These are phyloP conservation scores for Colletotrichum godetiae DNA, from an alignment of 2,329 filamentous ascomycete species.

Conservation along the genomic window DNA sequence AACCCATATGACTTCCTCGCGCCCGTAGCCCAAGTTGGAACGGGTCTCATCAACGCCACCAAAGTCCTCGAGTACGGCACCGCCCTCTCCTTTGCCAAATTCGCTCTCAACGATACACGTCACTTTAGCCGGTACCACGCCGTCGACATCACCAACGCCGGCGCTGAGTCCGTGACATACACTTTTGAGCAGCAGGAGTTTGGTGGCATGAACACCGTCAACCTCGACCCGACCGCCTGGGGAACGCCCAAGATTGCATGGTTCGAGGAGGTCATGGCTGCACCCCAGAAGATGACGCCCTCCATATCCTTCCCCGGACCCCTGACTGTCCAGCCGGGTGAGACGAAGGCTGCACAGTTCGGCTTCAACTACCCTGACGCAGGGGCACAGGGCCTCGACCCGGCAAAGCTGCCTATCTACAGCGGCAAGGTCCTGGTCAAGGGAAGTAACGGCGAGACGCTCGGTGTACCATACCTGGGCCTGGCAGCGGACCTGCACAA, in stretches of 20 bases:
- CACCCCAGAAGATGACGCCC: slow-evolving; percentile 21
- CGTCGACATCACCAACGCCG: slow-evolving; percentile 50
- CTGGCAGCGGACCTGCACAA: slow-evolving; percentile 24
- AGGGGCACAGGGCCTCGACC: slow-evolving; percentile 23
- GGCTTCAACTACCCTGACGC: slow-evolving; percentile 24
- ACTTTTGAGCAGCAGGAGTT: slow-evolving; percentile 42
- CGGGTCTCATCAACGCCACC: slow-evolving; percentile 53
- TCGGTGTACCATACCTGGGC: slow-evolving; percentile 47
- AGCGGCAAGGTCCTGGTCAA: slow-evolving; percentile 48
- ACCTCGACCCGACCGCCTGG: slow-evolving; percentile 17
- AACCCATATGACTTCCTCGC: slow-evolving; percentile 38
- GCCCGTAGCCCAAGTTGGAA: slow-evolving; percentile 52
- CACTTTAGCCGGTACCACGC: slow-evolving; percentile 45
- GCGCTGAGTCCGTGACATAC: slow-evolving; percentile 47
- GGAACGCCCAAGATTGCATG: slow-evolving; percentile 32
- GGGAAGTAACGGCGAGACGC: slow-evolving; percentile 45
- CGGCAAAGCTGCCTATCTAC: slow-evolving; percentile 45
- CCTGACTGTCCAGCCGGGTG: slow-evolving; percentile 20
- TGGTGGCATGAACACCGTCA: slow-evolving; percentile 37
- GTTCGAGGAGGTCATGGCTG: slow-evolving; percentile 18
- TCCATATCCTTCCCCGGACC: neutral
- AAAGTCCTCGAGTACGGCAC: slow-evolving; percentile 53
- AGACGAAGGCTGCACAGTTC: slow-evolving; percentile 24
- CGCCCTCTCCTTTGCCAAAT: slow-evolving; percentile 49
- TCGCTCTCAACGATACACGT: slow-evolving; percentile 57